Base-by-base conservation (phyloP, 163 green algal genomes). In the Scenedesmus sp. region DNA sequence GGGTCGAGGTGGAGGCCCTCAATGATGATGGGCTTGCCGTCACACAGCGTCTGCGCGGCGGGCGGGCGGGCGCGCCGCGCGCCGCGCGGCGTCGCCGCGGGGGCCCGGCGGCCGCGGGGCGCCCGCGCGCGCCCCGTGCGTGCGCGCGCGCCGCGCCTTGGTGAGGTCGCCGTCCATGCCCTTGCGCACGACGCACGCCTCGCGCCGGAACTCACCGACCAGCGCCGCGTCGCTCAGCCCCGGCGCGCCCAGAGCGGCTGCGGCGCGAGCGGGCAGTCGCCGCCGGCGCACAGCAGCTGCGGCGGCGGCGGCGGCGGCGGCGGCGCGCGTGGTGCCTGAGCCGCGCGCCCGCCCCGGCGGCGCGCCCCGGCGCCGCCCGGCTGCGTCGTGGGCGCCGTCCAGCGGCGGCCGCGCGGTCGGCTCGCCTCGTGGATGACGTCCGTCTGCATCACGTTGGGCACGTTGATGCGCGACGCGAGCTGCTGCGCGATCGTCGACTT, bases 361-460 rank as follows among this genome's bases (percentile, higher is more conserved):
- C n/a, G n/a, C n/a, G n/a, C n/a, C n/a, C n/a, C n/a, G n/a, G n/a
- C n/a, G n/a, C n/a, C n/a, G n/a, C n/a, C n/a, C n/a, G n/a, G n/a
- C n/a, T n/a, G n/a, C n/a, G n/a, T n/a, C n/a, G n/a, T n/a, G n/a
- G n/a, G n/a, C n/a, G n/a, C n/a, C n/a, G n/a, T n/a, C n/a, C n/a
- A n/a, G n/a, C n/a, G n/a, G n/a, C n/a, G n/a, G n/a, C n/a, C n/a
- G n/a, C n/a, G n/a, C n/a, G n/a, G n/a, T 24, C 4, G 39, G 24
- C 51, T 3, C n/a, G 53, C 73, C 45, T 95, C 87, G 66, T 90
- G 90, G 0, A 95, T 85, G 33, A 94, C 82, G 63, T 94, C 89
- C 20, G 90, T 95, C 72, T 95, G 93, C 78, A 98, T 87, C 5
- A 98, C 91, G 67, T 97, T 98, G 44, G 94, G 92, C 71, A 98